Evolutionary conservation across 805 yeast genomes (phyloP), one percentile per base, ranked within the genome.

Genomic region (Lachancea lanzarotensis): DNA sequence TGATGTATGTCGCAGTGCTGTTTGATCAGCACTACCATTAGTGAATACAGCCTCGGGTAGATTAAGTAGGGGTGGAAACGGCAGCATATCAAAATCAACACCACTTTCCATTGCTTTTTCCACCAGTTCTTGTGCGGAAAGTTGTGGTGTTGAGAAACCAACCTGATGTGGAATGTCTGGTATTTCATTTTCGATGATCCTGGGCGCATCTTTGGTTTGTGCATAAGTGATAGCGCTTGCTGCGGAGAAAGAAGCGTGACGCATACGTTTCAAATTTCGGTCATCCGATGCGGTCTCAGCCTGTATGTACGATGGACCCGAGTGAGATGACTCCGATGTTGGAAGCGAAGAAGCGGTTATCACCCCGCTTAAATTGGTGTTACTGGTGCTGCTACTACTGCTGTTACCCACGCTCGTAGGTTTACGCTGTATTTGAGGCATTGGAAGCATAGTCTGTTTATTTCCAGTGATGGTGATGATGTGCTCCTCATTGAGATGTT

Each of bases 91-190:
- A 12, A 50, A 36, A 29, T 60, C 57, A 2, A 52, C 46, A 32
- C 64, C 64, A 13, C 60, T 52, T 40, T 55, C 59, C 17, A 52
- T 43, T 10, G 57, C 62, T 29, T 56, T 60, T 17, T 67, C 65
- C 43, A 65, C 62, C 18, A 72, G 51, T 30, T 75, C 77, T 16
- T 68, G 66, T 1, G 83, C 81, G 11, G 71, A 56, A 37, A 79
- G 56, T 60, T 87, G 95, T 2, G 95, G 96, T 1, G 95, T 84
- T 1, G 95, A 78, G 58, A 84, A 86, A 2, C 82, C 85, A 20
- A 84, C 89, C 55, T 84, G 88, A 36, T 73, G 74, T 1, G 90
- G 89, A 1, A 59, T 47, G 45, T 56, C 63, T n/a, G 52, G 45
- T 33, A 53, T 42, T 12, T 44, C 50, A 26, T 38, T 35, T 22